Evolutionary conservation across 345 rosid species (phyloP), one percentile per base, ranked within the genome.

Genomic region (Citrus sinensis): DNA sequence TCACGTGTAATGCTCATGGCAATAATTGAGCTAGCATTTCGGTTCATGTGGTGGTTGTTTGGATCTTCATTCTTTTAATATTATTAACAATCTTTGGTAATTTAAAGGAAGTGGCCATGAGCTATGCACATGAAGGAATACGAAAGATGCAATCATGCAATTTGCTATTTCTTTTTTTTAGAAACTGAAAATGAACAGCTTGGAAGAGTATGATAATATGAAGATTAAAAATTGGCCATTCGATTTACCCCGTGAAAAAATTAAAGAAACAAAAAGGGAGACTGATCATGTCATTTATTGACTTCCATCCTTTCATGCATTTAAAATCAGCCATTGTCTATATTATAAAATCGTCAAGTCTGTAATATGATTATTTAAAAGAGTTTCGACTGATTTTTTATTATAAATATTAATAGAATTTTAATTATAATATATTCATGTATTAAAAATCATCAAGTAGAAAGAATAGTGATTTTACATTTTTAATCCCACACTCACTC

Each of bases 371-470:
- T 32, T 32, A 32, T 32, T 32, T 32, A 32, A 32, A 32, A 32
- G 4, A 3, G 0, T 32, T 32, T 32, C 0, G 4, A 32, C 0
- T 0, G 0, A 32, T 32, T 32, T 32, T 32, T 32, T 32, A 32
- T 32, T 32, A 0, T 32, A 32, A 32, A 32, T 32, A 32, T 32
- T 32, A 3, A 0, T 32, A 32, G 0, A 0, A 32, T 32, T 32
- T 32, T 32, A 32, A 32, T 32, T 3, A 0, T 32, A 32, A 32
- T 32, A 0, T 32, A 32, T 32, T 0, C 0, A 0, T 3, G 34
- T 3, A 32, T 32, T 0, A 32, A 32, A 32, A 32, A 68, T 22
- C 42, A 11, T 11, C 9, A 40, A 24, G 54, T 29, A 30, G n/a
- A 30, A 2, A 14, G 22, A 17, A 17, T 51, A 16, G 1, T 51